Evolutionary conservation across 2,329 filamentous ascomycete genomes (phyloP).

Genomic region (Phoma herbarum): DNA sequence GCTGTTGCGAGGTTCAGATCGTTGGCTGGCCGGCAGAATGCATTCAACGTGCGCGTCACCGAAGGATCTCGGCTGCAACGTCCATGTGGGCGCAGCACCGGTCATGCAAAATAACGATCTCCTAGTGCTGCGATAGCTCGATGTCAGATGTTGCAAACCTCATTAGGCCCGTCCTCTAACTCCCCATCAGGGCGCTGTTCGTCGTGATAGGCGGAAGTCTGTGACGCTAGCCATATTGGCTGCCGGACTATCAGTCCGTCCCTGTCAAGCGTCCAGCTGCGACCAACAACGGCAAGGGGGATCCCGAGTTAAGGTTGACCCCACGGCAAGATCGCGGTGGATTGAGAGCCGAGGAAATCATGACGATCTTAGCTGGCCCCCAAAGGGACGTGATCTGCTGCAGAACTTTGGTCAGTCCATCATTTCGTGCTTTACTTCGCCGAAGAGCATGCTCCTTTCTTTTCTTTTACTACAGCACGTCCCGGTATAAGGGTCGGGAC

Average conservation of each 20-base stretch:
- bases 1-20: background rate
- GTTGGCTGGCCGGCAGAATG: background rate
- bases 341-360: constrained; percentile 7
- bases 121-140: constrained; percentile 2
- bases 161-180: constrained; percentile 5
- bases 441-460: constrained; percentile 18
- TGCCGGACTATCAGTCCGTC: constrained; percentile 12
- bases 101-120: constrained; percentile 20
- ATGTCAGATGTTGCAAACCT: constrained; percentile 10
- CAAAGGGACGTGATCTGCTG: constrained; percentile 13
- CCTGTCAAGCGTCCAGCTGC: constrained; percentile 14
- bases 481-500: constrained; percentile 19
- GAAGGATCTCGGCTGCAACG: background rate
- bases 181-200: background rate
- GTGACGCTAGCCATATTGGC: constrained; percentile 12
- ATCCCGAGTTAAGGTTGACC: constrained; percentile 10
- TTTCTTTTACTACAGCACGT: background rate
- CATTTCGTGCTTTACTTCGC: constrained; percentile 6
- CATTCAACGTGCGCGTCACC: background rate
- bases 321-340: constrained; percentile 15
- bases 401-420: background rate
- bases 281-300: constrained; percentile 15
- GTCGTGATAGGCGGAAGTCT: constrained; percentile 5
- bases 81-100: background rate
- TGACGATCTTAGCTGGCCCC: constrained; percentile 11